Conservation (phyloP, 2,329 filamentous ascomycete genomes). For the Helotiales sp. region DNA sequence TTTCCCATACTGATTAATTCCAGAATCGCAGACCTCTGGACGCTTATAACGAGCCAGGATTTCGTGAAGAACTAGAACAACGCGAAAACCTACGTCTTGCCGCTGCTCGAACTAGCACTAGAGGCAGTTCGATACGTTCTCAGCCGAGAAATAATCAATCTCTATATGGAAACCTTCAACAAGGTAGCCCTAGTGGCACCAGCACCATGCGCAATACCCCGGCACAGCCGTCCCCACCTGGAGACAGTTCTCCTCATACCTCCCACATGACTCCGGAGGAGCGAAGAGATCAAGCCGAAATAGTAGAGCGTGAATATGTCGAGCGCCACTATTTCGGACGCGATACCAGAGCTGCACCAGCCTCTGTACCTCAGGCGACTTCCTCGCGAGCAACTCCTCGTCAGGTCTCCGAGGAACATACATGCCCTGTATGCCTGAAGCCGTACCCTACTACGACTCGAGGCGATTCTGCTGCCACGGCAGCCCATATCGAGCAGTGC, state of each 20-base stretch:
- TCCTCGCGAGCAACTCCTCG: constrained; percentile 22
- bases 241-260: not conserved
- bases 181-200: not conserved
- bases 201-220: not conserved
- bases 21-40: too few relatives aligned
- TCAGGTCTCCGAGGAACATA: constrained; percentile 69
- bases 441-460: constrained; percentile 63
- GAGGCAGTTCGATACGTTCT: too few relatives aligned
- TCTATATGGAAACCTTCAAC: not conserved
- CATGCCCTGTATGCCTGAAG: constrained; percentile 74
- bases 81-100: too few relatives aligned
- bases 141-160: not conserved
- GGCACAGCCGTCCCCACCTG: not conserved
- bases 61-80: too few relatives aligned
- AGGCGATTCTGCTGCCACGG: constrained; percentile 52
- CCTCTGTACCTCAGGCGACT: not conserved
- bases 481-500: constrained; percentile 57
- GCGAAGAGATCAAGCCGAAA: not conserved
- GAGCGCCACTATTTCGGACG: not conserved
- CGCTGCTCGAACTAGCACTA: too few relatives aligned
- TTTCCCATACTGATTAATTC: too few relatives aligned
- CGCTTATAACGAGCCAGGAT: too few relatives aligned
- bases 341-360: not conserved
- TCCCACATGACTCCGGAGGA: not conserved
- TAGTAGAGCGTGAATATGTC: not conserved